Evolutionary conservation across 2,329 filamentous ascomycete species (phyloP).

Genomic region (Scedosporium boydii): DNA sequence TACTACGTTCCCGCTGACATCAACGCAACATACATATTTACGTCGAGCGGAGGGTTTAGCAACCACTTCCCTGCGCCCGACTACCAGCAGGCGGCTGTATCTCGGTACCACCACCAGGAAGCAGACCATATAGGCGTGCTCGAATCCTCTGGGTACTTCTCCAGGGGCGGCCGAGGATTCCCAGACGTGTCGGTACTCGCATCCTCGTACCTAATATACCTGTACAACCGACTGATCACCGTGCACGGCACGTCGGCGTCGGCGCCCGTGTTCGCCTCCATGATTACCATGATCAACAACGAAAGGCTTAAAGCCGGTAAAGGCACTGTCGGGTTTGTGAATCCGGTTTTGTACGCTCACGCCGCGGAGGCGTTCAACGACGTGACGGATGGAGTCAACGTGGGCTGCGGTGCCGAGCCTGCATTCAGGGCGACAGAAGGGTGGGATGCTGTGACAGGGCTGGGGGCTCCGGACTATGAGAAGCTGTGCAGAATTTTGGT

Average conservation of each 20-base stretch:
- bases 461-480: slow-evolving; percentile 2
- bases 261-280: slow-evolving; percentile 13
- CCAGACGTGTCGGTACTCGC: slow-evolving; percentile 33
- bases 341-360: slow-evolving; percentile 7
- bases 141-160: slow-evolving; percentile 19
- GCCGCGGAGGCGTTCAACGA: slow-evolving; percentile 7
- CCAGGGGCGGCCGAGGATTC: slow-evolving; percentile 24
- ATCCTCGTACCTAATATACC: slow-evolving; percentile 32
- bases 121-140: slow-evolving; percentile 15
- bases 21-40: not conserved
- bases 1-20: not conserved
- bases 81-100: slow-evolving; percentile 19
- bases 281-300: slow-evolving; percentile 15
- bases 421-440: slow-evolving; percentile 6
- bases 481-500: too few species aligned
- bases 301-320: slow-evolving; percentile 19
- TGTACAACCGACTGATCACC: not conserved
- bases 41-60: slow-evolving; percentile 22
- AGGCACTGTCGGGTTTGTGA: slow-evolving; percentile 25
- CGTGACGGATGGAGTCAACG: slow-evolving; percentile 6
- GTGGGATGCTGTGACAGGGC: slow-evolving; percentile 8
- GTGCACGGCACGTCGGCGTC: slow-evolving; percentile 13
- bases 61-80: slow-evolving; percentile 20
- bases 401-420: slow-evolving; percentile 2
- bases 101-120: not conserved